Percentiles rank a stretch among this genome's conserved stretches.
Evolutionary conservation across 2,329 filamentous ascomycete species (phyloP).

Genomic region (Trichoderma citrinoviride): DNA sequence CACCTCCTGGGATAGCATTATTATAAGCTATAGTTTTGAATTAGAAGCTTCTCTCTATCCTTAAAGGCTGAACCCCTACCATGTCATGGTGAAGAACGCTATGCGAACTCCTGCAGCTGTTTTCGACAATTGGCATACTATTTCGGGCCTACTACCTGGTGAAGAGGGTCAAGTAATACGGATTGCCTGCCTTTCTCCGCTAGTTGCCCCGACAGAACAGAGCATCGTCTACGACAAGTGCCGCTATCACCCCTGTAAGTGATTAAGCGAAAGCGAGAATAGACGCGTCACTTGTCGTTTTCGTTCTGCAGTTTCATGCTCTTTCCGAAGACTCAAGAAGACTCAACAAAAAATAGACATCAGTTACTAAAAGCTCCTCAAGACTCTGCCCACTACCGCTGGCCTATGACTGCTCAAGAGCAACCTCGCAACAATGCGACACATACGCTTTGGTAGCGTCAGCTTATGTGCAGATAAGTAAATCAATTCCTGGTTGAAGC

Average conservation of each 20-base stretch:
- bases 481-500: neutral
- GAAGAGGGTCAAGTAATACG: no score
- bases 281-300: neutral
- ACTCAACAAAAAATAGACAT: no score
- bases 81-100: neutral
- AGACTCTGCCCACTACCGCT: no score
- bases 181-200: neutral
- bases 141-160: neutral
- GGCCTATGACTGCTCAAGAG: no score
- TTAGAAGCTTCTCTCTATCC: constrained; percentile 4
- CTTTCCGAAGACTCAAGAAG: no score
- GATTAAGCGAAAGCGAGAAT: neutral
- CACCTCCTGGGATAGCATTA: neutral
- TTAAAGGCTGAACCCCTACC: neutral
- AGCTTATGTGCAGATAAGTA: neutral
- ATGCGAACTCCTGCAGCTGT: neutral
- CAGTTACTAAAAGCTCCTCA: no score
- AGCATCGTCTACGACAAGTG: neutral
- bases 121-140: neutral
- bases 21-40: neutral
- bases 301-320: neutral
- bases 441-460: no score
- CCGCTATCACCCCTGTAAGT: neutral
- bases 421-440: neutral
- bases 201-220: neutral